A percentile compares a stretch with the other conserved stretches of the same genome.
phyloP scores from a whole-genome alignment of 2,329 filamentous ascomycete species.

The Trichoderma afroharzianum region DNA sequence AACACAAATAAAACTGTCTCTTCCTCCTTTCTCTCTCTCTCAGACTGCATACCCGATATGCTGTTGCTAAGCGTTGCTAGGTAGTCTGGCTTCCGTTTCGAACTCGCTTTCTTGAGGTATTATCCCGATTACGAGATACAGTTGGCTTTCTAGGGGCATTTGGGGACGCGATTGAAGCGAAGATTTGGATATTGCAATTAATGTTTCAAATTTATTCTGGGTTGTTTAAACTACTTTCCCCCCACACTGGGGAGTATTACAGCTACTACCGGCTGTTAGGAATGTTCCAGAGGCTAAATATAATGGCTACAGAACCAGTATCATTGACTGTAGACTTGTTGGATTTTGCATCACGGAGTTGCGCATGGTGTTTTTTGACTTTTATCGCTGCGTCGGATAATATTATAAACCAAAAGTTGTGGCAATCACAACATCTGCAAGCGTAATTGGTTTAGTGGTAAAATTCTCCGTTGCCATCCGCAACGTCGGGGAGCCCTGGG shows the following conservation, averaged over 20 bases:
- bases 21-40: not conserved
- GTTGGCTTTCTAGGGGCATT: not conserved
- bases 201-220: not conserved
- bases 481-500: conserved; percentile 22
- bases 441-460: conserved; percentile 26
- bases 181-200: not conserved
- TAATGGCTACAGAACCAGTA: not conserved
- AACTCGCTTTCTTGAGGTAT: not conserved
- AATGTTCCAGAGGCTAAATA: not conserved
- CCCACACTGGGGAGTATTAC: not conserved
- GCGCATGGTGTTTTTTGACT: not conserved
- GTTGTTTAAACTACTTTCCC: not conserved
- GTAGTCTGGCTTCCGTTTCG: not conserved
- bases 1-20: not conserved
- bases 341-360: not conserved
- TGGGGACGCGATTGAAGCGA: not conserved
- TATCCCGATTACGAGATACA: not conserved
- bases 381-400: not conserved
- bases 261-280: rapidly evolving
- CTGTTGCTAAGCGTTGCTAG: not conserved
- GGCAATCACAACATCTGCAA: not conserved
- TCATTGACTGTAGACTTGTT: not conserved
- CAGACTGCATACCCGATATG: not conserved
- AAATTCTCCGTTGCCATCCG: conserved; percentile 26
- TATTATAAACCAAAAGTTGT: not conserved